Conservation (phyloP, 768 basidiomycete genomes). For the Termitomyces titanicus region DNA sequence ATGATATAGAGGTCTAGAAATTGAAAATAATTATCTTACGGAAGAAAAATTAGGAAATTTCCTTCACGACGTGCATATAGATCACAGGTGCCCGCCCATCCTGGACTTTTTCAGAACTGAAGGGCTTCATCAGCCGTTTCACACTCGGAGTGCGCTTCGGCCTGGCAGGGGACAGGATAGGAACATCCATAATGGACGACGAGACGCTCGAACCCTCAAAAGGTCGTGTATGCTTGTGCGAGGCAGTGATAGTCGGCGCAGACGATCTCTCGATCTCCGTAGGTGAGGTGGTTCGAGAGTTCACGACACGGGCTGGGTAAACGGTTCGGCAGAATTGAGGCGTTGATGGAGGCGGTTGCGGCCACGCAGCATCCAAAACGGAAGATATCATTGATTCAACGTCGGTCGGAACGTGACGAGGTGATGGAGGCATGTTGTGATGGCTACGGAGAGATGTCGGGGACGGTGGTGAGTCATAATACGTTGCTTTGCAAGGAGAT, state of each 20-base stretch:
- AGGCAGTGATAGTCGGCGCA: constrained; percentile 17
- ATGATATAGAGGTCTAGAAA: not conserved
- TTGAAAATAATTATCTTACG: not conserved
- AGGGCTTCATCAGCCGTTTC: constrained; percentile 22
- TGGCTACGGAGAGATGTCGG: constrained; percentile 7
- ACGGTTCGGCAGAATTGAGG: not conserved
- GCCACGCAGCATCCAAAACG: constrained; percentile 38
- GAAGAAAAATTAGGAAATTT: constrained; percentile 25
- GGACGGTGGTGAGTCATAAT: constrained; percentile 9
- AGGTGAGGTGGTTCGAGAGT: constrained; percentile 1
- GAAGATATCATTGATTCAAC: constrained; percentile 32
- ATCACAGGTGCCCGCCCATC: constrained; percentile 24
- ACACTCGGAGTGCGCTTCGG: constrained; percentile 21
- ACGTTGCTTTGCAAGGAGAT: constrained; percentile 10
- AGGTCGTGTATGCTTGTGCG: constrained; percentile 20
- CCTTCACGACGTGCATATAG: constrained; percentile 42
- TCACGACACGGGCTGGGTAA: not conserved
- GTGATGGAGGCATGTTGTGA: constrained; percentile 13
- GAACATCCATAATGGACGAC: constrained; percentile 19
- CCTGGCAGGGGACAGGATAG: constrained; percentile 7
- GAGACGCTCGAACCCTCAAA: constrained; percentile 29
- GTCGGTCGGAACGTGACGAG: constrained; percentile 26
- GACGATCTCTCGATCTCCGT: constrained; percentile 10
- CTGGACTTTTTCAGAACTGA: constrained; percentile 23
- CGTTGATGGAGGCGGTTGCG: constrained; percentile 26